Percentiles rank a stretch among this genome's conserved stretches.
Conservation (phyloP, 441 rosid genomes). For the Euphorbia schlechtendalii region DNA sequence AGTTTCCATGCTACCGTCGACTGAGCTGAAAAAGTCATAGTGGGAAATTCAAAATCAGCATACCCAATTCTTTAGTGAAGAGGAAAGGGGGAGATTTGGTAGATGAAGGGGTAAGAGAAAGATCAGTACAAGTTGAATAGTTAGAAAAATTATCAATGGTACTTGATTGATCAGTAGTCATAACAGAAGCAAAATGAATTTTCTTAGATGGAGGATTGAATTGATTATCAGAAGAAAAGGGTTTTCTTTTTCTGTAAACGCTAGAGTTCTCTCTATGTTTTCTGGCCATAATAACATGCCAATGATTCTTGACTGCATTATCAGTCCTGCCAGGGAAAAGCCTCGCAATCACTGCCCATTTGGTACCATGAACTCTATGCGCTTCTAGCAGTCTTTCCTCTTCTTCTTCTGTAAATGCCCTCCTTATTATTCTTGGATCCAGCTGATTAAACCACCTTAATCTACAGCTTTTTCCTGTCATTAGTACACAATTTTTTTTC, state of each 20-base stretch:
- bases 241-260: slow-evolving; percentile 46
- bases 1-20: too few relatives aligned
- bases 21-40: too few relatives aligned
- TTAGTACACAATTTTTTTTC: background rate
- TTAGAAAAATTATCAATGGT: slow-evolving; percentile 31
- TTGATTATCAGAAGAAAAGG: slow-evolving; percentile 9
- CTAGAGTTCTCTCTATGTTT: slow-evolving; percentile 68
- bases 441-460: slow-evolving; percentile 95
- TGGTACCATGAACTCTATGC: slow-evolving; percentile 75
- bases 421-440: slow-evolving; percentile 85
- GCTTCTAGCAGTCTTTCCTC: slow-evolving; percentile 75
- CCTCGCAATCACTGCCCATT: slow-evolving; percentile 93
- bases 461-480: slow-evolving; percentile 86
- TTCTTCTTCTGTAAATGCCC: slow-evolving; percentile 79
- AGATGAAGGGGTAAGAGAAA: slow-evolving; percentile 52
- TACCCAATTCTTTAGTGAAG: slow-evolving; percentile 21
- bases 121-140: slow-evolving; percentile 53
- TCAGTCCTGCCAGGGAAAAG: slow-evolving; percentile 93
- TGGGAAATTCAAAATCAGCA: background rate
- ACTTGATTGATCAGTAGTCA: slow-evolving; percentile 36
- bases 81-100: slow-evolving; percentile 24
- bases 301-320: slow-evolving; percentile 97
- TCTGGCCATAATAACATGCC: slow-evolving; percentile 97
- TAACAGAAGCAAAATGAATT: background rate
- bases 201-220: background rate